Evolutionary conservation across 2,329 filamentous ascomycete species (phyloP).

Genomic region (Microdochium bolleyi): DNA sequence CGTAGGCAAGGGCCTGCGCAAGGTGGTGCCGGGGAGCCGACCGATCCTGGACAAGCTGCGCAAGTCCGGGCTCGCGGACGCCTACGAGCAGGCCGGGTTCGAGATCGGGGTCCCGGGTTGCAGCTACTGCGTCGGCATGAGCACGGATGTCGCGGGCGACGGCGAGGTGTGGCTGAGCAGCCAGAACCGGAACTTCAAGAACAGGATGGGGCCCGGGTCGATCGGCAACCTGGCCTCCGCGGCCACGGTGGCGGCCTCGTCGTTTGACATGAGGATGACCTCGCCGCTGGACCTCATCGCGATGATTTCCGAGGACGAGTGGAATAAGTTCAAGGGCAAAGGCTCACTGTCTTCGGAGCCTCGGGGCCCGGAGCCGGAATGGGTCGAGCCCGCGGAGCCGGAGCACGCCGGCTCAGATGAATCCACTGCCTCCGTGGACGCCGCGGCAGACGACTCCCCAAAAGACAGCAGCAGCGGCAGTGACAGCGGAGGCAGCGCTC

Average conservation of each 20-base stretch:
- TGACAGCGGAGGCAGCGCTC: not conserved
- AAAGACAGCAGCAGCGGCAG: not conserved
- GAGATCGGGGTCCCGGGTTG: constrained; percentile 31
- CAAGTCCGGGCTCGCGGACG: constrained; percentile 21
- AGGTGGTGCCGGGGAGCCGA: constrained; percentile 30
- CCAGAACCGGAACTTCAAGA: constrained; percentile 37
- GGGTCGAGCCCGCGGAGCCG: constrained; percentile 6
- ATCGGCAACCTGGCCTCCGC: constrained; percentile 36
- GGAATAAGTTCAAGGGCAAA: constrained; percentile 10
- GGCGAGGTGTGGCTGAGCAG: constrained; percentile 35
- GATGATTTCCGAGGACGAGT: constrained; percentile 10
- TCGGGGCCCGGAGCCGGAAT: constrained; percentile 2
- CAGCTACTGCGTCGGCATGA: constrained; percentile 35
- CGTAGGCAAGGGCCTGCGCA: constrained; percentile 22
- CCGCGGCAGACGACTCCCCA: not conserved
- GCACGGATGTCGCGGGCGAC: constrained; percentile 26
- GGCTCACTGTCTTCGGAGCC: constrained; percentile 5
- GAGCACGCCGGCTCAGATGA: not conserved
- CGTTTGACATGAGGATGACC: constrained; percentile 32
- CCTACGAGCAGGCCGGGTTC: constrained; percentile 32
- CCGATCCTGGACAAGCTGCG: constrained; percentile 28
- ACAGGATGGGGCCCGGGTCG: constrained; percentile 33
- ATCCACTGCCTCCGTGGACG: not conserved
- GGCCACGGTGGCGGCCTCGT: constrained; percentile 35
- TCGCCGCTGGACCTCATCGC: constrained; percentile 25